These are phyloP conservation scores for Lecanicillium sp. DNA, from an alignment of 2,329 filamentous ascomycete species.

Conservation along the genomic window DNA sequence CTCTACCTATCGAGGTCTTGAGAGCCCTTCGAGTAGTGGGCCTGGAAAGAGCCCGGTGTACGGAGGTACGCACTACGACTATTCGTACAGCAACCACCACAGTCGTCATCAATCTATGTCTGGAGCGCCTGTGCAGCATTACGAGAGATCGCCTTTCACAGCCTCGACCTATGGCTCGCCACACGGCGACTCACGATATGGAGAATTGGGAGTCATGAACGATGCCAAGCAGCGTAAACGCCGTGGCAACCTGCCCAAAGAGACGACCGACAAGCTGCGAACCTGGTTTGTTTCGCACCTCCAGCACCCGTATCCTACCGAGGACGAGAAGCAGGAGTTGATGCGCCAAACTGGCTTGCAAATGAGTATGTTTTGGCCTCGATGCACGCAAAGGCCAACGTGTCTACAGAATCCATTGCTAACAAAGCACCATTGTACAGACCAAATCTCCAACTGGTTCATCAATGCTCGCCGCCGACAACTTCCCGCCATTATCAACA, in stretches of 20 bases:
- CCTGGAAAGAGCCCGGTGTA: constrained; percentile 15
- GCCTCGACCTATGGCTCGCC: constrained; percentile 29
- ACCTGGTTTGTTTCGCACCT: constrained; percentile 74
- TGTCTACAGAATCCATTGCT: background rate
- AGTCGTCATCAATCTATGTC: constrained; percentile 37
- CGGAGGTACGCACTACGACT: constrained; percentile 25
- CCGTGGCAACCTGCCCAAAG: constrained; percentile 82
- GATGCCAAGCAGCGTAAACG: constrained; percentile 52
- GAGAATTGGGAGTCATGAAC: constrained; percentile 28
- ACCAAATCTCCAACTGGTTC: constrained; percentile 74
- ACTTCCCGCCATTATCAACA: constrained; percentile 51
- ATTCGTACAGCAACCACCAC: constrained; percentile 32
- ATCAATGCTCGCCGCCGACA: constrained; percentile 67
- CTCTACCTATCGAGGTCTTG: constrained; percentile 1
- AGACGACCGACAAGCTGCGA: constrained; percentile 73
- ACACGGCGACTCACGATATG: constrained; percentile 32
- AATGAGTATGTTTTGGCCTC: constrained; percentile 54
- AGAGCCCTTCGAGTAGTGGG: background rate
- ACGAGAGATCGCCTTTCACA: constrained; percentile 37
- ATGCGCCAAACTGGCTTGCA: constrained; percentile 69
- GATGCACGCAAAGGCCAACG: constrained; percentile 10
- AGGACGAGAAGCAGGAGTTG: constrained; percentile 79
- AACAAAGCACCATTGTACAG: constrained; percentile 23
- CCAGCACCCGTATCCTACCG: constrained; percentile 75
- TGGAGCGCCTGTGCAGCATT: constrained; percentile 31